phyloP scores from a whole-genome alignment of 768 basidiomycete genomes.

The Leccinum variicolor region DNA sequence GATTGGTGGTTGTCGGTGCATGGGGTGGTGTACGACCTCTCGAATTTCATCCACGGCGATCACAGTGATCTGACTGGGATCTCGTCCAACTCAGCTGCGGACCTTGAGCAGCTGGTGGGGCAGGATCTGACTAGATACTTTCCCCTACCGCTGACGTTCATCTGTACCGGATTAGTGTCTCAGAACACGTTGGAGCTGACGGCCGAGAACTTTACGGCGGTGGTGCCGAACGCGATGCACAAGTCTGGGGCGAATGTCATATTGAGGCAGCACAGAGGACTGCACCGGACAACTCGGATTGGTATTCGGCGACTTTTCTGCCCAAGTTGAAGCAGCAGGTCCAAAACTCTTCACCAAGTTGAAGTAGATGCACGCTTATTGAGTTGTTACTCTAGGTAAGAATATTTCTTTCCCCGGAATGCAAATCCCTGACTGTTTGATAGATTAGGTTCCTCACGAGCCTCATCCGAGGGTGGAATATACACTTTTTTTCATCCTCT shows the following conservation, averaged over 20 bases:
- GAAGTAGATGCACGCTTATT: constrained; percentile 20
- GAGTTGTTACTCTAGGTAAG: constrained; percentile 17
- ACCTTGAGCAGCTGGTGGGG: constrained; percentile 72
- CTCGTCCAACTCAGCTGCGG: constrained; percentile 59
- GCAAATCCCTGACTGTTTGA: neutral
- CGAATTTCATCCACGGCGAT: constrained; percentile 76
- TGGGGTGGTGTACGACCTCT: constrained; percentile 82
- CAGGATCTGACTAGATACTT: constrained; percentile 86
- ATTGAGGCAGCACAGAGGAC: constrained; percentile 43
- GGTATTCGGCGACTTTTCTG: constrained; percentile 76
- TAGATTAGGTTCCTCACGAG: constrained; percentile 15
- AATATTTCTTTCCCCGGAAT: neutral
- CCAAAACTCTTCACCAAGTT: constrained; percentile 85
- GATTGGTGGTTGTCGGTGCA: constrained; percentile 87
- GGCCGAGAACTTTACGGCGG: constrained; percentile 61
- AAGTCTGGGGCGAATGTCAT: constrained; percentile 61
- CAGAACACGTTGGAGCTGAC: constrained; percentile 48
- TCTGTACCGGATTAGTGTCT: constrained; percentile 71
- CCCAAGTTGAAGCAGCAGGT: constrained; percentile 72
- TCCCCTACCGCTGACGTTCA: constrained; percentile 73
- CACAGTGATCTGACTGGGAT: constrained; percentile 73
- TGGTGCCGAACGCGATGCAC: constrained; percentile 68
- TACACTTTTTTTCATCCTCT: constrained; percentile 1
- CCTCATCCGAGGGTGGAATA: constrained; percentile 9
- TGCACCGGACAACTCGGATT: constrained; percentile 49